Percentiles rank a stretch among this genome's conserved stretches.
phyloP scores from a whole-genome alignment of 306 rosid species.

The Abrus precatorius region DNA sequence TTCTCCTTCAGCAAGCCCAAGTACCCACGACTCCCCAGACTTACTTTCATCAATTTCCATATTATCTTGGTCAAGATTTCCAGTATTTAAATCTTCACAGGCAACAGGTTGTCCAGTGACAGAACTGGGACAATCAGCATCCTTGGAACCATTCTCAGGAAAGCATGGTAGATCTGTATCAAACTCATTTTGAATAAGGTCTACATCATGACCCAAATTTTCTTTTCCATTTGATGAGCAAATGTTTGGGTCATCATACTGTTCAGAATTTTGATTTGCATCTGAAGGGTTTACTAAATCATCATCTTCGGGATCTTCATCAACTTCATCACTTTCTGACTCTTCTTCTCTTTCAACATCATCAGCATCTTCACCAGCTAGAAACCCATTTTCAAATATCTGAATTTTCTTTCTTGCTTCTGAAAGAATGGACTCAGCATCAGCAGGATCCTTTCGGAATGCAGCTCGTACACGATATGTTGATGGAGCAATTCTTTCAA shows the following conservation, averaged over 20 bases:
- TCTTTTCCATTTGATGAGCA: constrained; percentile 70
- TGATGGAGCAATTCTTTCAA: constrained; percentile 99
- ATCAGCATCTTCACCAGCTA: constrained; percentile 86
- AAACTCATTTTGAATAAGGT: constrained; percentile 63
- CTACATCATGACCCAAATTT: constrained; percentile 55
- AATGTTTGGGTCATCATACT: constrained; percentile 55
- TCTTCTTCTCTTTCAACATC: constrained; percentile 95
- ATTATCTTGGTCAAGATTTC: constrained; percentile 69
- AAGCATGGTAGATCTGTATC: constrained; percentile 61
- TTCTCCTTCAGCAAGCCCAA: constrained; percentile 95
- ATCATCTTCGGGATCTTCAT: constrained; percentile 96
- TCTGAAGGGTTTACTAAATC: constrained; percentile 69
- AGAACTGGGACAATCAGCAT: constrained; percentile 56
- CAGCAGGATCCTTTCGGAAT: constrained; percentile 90
- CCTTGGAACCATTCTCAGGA: constrained; percentile 69
- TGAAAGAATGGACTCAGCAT: constrained; percentile 89
- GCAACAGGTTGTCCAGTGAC: constrained; percentile 54
- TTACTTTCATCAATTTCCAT: constrained; percentile 98
- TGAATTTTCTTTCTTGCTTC: constrained; percentile 95
- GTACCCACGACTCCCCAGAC: constrained; percentile 98
- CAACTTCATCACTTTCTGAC: constrained; percentile 95
- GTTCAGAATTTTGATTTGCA: constrained; percentile 61
- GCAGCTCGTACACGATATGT: constrained; percentile 95
- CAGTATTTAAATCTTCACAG: constrained; percentile 52
- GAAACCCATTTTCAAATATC: constrained; percentile 93